These are phyloP conservation scores for Vickermania ingenoplastis DNA, from an alignment of 208 protist species.

Conservation along the genomic window DNA sequence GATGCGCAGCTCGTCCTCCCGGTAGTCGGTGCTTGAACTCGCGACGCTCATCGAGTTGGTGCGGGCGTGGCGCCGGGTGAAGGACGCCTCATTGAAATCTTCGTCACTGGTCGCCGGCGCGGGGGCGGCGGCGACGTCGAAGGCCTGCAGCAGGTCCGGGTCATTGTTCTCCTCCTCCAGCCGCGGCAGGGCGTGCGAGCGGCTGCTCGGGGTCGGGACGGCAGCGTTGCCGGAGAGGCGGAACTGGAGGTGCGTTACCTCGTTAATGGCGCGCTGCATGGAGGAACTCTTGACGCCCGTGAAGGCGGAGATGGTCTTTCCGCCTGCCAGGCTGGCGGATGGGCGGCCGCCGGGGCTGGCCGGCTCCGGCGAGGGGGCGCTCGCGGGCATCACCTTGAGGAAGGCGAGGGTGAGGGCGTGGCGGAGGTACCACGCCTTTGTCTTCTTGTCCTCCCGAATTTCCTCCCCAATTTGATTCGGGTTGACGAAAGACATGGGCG, in stretches of 20 bases:
- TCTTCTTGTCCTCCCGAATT: constrained; percentile 31
- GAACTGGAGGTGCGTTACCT: constrained; percentile 39
- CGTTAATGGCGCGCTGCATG: constrained; percentile 59
- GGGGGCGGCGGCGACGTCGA: constrained; percentile 1
- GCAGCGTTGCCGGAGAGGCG: constrained; percentile 36
- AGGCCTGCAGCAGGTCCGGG: constrained; percentile 11
- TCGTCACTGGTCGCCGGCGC: background rate
- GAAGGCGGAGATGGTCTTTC: constrained; percentile 4
- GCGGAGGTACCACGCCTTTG: constrained; percentile 62
- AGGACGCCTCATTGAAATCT: background rate
- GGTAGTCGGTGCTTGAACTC: background rate
- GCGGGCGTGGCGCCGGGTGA: background rate
- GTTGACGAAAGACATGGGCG: constrained; percentile 18
- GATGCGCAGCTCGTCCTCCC: constrained; percentile 61
- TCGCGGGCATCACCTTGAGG: constrained; percentile 27
- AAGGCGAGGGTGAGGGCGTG: constrained; percentile 44
- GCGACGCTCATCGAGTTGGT: background rate
- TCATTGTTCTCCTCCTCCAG: constrained; percentile 28
- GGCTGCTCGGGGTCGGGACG: background rate
- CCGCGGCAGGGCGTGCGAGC: constrained; percentile 1
- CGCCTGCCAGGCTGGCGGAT: background rate
- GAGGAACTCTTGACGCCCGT: constrained; percentile 32
- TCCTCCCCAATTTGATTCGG: constrained; percentile 79
- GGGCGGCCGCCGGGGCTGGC: background rate
- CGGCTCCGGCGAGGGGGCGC: background rate